Conservation (phyloP, 73 alveolate species). For the Paramecium sonneborni region DNA sequence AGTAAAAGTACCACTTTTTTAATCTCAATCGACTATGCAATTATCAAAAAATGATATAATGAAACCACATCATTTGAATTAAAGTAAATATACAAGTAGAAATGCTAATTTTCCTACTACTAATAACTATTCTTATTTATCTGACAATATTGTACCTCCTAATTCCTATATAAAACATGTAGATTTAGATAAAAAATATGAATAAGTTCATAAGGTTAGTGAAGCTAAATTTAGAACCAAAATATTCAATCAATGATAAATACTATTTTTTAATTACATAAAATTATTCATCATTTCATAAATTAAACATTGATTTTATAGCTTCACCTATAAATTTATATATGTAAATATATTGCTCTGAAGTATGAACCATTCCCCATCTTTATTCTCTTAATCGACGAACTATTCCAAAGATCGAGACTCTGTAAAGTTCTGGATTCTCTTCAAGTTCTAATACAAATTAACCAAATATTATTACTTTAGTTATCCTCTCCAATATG, state of each 20-base stretch:
- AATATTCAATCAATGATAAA: background rate
- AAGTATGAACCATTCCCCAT: constrained; percentile 90
- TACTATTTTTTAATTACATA: background rate
- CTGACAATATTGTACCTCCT: background rate
- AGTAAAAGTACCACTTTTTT: background rate
- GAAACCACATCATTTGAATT: background rate
- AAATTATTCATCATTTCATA: background rate
- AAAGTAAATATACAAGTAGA: background rate
- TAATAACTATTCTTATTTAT: background rate
- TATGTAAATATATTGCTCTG: constrained; percentile 84
- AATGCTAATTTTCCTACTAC: constrained; percentile 1
- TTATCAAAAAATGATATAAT: background rate
- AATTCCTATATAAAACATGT: background rate
- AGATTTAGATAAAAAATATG: background rate
- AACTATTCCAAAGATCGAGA: constrained; percentile 88
- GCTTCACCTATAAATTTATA: constrained; percentile 77
- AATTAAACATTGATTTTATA: background rate
- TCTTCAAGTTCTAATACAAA: constrained; percentile 9
- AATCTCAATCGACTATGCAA: background rate
- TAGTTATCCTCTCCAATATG: background rate
- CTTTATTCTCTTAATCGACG: constrained; percentile 96
- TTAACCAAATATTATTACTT: background rate
- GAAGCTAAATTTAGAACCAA: constrained; percentile 16
- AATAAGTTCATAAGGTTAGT: background rate
- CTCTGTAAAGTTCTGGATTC: constrained; percentile 73